Conservation (phyloP, 2,329 filamentous ascomycete species). For the Tricladium varicosporioides region DNA sequence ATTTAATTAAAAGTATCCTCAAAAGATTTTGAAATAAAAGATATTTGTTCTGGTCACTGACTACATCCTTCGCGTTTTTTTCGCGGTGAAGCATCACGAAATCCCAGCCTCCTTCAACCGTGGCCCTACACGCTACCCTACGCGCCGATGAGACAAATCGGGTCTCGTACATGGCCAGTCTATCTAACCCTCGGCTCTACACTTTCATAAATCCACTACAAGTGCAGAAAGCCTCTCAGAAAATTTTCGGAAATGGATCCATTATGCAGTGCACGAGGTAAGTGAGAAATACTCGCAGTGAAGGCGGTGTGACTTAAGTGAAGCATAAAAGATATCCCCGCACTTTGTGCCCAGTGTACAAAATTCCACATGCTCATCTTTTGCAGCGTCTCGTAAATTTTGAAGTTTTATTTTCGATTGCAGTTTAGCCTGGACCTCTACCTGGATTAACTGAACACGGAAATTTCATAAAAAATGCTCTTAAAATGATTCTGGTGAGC, state of each 20-base stretch:
- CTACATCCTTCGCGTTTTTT: not conserved
- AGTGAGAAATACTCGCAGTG: not conserved
- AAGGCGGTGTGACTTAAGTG: constrained; percentile 5
- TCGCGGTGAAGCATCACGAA: not conserved
- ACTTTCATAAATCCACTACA: constrained; percentile 10
- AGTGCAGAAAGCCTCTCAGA: not conserved
- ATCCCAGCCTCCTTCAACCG: constrained; percentile 21
- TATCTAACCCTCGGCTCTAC: constrained; percentile 7
- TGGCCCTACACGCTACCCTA: constrained; percentile 16
- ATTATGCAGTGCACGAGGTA: not conserved
- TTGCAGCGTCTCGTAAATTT: too few species aligned
- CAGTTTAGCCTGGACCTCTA: too few species aligned
- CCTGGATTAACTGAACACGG: not conserved
- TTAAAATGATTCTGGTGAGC: too few species aligned
- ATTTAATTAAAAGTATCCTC: not conserved
- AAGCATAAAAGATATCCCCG: constrained; percentile 11
- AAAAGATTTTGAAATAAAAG: not conserved
- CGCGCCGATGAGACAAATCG: constrained; percentile 25
- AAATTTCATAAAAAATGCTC: not conserved
- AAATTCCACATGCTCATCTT: constrained; percentile 2
- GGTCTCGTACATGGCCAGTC: constrained; percentile 17
- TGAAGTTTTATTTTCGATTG: too few species aligned
- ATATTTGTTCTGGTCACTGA: not conserved
- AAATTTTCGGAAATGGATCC: not conserved
- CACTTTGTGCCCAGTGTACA: constrained; percentile 5